Conservation (phyloP, 2,329 filamentous ascomycete species). For the Venturia aucupariae region DNA sequence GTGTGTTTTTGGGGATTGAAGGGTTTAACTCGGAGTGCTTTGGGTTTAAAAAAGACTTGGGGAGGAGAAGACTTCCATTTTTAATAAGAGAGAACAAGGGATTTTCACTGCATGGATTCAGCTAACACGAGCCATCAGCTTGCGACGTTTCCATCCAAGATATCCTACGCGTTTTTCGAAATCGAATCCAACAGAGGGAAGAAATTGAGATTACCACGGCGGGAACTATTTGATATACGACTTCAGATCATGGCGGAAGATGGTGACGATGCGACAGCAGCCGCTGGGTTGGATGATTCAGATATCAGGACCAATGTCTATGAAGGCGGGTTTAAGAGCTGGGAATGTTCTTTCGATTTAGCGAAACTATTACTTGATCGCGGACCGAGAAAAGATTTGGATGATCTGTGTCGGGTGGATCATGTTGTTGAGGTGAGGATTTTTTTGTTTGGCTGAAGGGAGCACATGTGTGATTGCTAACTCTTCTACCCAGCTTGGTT, state of each 20-base stretch:
- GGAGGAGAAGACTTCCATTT: too few relatives aligned
- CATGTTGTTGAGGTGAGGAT: conserved; percentile 38
- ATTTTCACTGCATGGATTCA: neutral
- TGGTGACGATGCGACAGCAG: conserved; percentile 36
- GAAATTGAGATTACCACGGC: conserved; percentile 52
- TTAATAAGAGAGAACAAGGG: too few relatives aligned
- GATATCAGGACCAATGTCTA: conserved; percentile 77
- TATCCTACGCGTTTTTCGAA: conserved; percentile 56
- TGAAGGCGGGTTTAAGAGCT: conserved; percentile 82
- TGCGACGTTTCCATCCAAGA: conserved; percentile 56
- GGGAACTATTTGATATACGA: conserved; percentile 73
- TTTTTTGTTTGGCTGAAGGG: conserved; percentile 16
- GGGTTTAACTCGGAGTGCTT: too few relatives aligned
- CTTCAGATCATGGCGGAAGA: conserved; percentile 70
- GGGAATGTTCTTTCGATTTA: conserved; percentile 77
- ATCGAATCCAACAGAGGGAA: conserved; percentile 51
- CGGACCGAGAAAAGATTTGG: conserved; percentile 39
- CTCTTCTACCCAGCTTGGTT: conserved; percentile 51
- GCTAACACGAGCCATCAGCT: neutral
- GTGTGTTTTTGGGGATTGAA: too few relatives aligned
- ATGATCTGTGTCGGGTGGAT: conserved; percentile 38
- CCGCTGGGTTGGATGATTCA: conserved; percentile 50
- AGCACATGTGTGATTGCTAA: neutral
- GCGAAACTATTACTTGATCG: conserved; percentile 52
- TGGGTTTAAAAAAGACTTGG: too few relatives aligned